Conservation (phyloP, 2,329 filamentous ascomycete genomes). For the Sporothrix humicola region DNA sequence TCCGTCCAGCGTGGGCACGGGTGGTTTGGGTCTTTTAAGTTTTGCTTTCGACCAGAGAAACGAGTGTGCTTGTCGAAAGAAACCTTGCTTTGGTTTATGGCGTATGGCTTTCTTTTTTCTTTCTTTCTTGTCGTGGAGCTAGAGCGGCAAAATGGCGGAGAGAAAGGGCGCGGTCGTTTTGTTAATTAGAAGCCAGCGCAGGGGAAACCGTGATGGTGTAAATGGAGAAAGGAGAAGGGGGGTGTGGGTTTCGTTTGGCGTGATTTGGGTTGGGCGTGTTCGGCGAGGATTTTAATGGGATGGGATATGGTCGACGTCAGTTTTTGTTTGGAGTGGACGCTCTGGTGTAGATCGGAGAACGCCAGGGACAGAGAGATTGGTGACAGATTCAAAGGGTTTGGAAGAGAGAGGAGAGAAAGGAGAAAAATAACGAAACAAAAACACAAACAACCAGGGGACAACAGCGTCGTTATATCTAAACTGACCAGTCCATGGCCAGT, state of each 20-base stretch:
- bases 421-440: background rate
- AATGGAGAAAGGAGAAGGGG: slow-evolving; percentile 13
- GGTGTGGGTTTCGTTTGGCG: slow-evolving; percentile 6
- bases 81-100: background rate
- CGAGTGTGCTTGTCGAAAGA: too few species aligned
- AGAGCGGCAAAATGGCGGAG: slow-evolving; percentile 12
- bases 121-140: slow-evolving; percentile 13
- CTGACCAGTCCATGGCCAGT: too few species aligned
- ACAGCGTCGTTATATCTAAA: too few species aligned
- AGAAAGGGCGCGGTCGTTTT: slow-evolving; percentile 8
- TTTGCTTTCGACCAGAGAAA: background rate
- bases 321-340: background rate
- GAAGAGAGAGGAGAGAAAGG: background rate
- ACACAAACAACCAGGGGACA: slow-evolving; percentile 13
- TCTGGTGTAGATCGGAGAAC: background rate
- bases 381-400: background rate
- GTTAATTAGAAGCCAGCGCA: slow-evolving; percentile 26
- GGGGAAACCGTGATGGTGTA: slow-evolving; percentile 27
- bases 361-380: background rate
- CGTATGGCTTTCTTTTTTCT: background rate
- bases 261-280: slow-evolving; percentile 8
- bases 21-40: background rate
- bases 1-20: slow-evolving; percentile 6
- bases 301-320: background rate
- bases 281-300: background rate